phyloP scores from a whole-genome alignment of 768 basidiomycete genomes.

The Phlegmacium glaucopus region DNA sequence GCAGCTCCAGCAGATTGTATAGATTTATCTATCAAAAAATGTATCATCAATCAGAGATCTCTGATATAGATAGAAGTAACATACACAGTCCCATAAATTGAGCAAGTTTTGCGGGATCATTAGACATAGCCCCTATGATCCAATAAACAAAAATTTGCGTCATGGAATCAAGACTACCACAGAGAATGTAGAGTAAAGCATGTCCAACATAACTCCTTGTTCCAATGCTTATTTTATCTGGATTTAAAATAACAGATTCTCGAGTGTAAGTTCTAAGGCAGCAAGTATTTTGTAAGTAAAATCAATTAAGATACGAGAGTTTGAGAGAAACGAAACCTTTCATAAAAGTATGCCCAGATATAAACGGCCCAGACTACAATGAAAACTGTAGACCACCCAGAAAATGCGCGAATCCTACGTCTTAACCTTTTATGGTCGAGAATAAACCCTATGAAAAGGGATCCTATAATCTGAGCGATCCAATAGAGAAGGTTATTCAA shows the following conservation, averaged over 20 bases:
- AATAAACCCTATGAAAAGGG: slow-evolving; percentile 63
- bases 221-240: slow-evolving; percentile 52
- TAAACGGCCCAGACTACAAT: slow-evolving; percentile 66
- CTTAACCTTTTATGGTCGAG: slow-evolving; percentile 55
- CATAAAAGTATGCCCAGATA: slow-evolving; percentile 76
- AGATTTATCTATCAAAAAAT: slow-evolving; percentile 36
- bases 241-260: slow-evolving; percentile 33
- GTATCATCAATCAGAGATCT: background rate
- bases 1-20: slow-evolving; percentile 77
- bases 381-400: slow-evolving; percentile 65
- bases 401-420: slow-evolving; percentile 69
- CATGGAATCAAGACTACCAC: slow-evolving; percentile 75
- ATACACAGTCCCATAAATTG: slow-evolving; percentile 80
- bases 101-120: slow-evolving; percentile 75
- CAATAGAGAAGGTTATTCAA: slow-evolving; percentile 81
- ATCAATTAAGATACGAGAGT: background rate
- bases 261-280: slow-evolving; percentile 54
- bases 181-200: slow-evolving; percentile 65
- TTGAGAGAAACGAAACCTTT: slow-evolving; percentile 45
- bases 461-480: slow-evolving; percentile 75
- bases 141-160: slow-evolving; percentile 85
- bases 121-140: slow-evolving; percentile 85
- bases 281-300: background rate
- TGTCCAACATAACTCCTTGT: slow-evolving; percentile 53
- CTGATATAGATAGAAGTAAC: slow-evolving; percentile 21